Evolutionary conservation across 2,329 filamentous ascomycete species (phyloP), one percentile per base, ranked within the genome.

Genomic region (Lecanicillium sp.): DNA sequence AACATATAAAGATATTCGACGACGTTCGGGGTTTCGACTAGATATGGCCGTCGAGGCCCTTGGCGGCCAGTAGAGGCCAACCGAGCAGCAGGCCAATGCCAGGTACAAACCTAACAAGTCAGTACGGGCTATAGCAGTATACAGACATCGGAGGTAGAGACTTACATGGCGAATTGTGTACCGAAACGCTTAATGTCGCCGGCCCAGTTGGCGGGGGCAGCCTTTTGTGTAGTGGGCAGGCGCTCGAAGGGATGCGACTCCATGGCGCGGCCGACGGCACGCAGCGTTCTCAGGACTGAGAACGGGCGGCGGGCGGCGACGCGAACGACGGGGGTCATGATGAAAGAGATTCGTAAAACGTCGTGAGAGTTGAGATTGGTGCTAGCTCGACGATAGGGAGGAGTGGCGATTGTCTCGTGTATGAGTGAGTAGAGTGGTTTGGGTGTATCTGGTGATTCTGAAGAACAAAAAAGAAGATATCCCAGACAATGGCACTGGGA

Each of bases 171-270:
- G n/a, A 58, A 53, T 44, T 65, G 63, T 44, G 54, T 56, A 9
- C 59, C 60, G 46, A 60, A 54, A 27, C 62, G 60, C 57, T 61
- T 63, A 38, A 58, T 50, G 51, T 66, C 57, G 44, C 53, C 58
- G 33, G 52, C 56, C 55, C 65, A 68, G 50, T 67, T 62, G 35
- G 56, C 57, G 26, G 47, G 50, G n/a, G 61, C 60, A 11, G 59
- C 39, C 50, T 55, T 55, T 44, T 60, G 59, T 19, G 55, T 53
- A 14, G 53, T 44, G 36, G 64, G 55, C 12, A 64, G 52, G 40
- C 65, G 60, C 55, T 65, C 60, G 39, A 67, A 66, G 46, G 64
- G 63, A 44, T 68, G 65, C 47, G 64, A 36, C 52, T 68, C 65
- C 54, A 65, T 59, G 27, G 59, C 54, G 45, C 63, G 63, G 30